Base-by-base conservation (phyloP, 192 early-diverging fungal species). In the Geosiphon pyriformis region DNA sequence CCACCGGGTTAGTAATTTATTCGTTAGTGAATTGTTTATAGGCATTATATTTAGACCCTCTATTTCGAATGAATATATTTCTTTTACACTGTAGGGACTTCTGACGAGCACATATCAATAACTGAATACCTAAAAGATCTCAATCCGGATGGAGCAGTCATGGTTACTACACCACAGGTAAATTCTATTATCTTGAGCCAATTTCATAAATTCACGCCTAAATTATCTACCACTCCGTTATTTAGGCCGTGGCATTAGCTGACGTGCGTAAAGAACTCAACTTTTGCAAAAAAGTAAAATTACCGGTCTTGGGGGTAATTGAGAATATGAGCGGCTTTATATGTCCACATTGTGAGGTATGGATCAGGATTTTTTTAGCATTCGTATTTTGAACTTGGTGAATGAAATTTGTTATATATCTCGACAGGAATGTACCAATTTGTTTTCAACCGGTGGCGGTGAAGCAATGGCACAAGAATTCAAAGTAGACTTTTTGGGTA, bases 251-350 rank as follows among this genome's bases (percentile, higher is more conserved):
- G 8, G 83, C 88, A 3, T 62, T 90, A 74, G 70, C 86, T 6
- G 96, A 98, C 78, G 96, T 98, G 4, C 85, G 94, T 55, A 96
- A 96, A 72, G 95, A 98, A 65, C 78, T 97, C 42, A 92, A 85
- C 71, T 98, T 98, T 75, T 98, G 96, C 73, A 70, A 75, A 18
- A 93, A 95, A 66, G 92, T 94, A 20, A 83, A 84, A 11, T 56
- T 98, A 54, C 87, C 87, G 4, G 82, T 98, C 54, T 79, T 97
- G 0, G 96, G 96, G 4, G 81, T 98, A 18, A 77, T 98, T 23
- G 96, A 98, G 70, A 97, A 97, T 65, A 96, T 98, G 96, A 92
- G 88, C 73, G 96, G 94, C 2, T 98, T 92, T 75, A 85, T 97
- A 8, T 98, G 96, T 62, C 90, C 88, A 25, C 88, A 90, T 37